Evolutionary conservation across 345 rosid species (phyloP).

Genomic region (Turnera subulata): DNA sequence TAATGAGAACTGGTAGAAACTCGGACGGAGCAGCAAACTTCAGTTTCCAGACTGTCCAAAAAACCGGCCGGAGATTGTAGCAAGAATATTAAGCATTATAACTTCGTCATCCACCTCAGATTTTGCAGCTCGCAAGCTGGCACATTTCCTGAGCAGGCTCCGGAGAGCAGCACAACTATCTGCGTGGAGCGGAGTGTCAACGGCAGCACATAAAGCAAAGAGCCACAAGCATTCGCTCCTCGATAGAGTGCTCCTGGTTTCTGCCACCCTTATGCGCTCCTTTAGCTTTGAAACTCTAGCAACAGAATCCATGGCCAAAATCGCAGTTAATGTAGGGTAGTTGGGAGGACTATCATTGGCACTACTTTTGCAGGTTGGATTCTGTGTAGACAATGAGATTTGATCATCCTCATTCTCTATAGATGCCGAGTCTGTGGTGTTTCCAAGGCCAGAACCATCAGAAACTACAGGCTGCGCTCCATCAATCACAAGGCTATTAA

Average conservation of each 20-base stretch:
- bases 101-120: conserved; percentile 65
- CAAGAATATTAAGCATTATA: conserved; percentile 68
- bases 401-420: no score
- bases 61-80: conserved; percentile 65
- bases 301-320: conserved; percentile 65
- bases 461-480: conserved; percentile 8
- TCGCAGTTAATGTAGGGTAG: conserved; percentile 42
- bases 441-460: no score
- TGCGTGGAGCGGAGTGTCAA: conserved; percentile 67
- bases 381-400: not conserved
- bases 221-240: conserved; percentile 62
- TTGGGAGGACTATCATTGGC: conserved; percentile 17
- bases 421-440: no score
- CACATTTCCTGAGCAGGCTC: conserved; percentile 68
- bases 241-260: conserved; percentile 32
- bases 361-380: conserved; percentile 6
- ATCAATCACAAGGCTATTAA: conserved; percentile 19
- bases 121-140: conserved; percentile 58
- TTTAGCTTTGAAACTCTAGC: conserved; percentile 59
- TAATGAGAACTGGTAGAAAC: no score
- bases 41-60: conserved; percentile 66
- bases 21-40: no score
- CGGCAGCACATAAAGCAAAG: conserved; percentile 67
- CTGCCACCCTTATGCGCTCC: conserved; percentile 51
- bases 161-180: conserved; percentile 68